A percentile compares a stretch with the other conserved stretches of the same genome.
Conservation (phyloP, 148 eudicot species). For the Chenopodium formosanum region DNA sequence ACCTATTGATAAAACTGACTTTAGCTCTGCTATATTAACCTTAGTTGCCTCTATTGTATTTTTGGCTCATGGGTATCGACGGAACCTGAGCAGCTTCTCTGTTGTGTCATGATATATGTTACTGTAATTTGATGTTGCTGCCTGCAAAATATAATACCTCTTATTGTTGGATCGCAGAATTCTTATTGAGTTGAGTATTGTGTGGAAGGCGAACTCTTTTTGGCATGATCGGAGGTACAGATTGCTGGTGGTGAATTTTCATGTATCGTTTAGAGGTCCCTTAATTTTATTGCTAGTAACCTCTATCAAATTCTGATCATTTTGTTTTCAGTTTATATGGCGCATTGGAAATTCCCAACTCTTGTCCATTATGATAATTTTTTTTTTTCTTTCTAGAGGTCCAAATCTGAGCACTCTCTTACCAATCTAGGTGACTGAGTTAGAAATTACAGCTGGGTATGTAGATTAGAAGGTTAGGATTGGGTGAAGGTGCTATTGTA, state of each 20-base stretch:
- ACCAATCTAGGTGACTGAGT: constrained; percentile 13
- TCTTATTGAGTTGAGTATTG: constrained; percentile 27
- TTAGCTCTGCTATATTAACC: neutral
- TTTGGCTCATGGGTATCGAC: neutral
- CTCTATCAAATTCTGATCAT: constrained; percentile 13
- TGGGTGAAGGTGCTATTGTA: constrained; percentile 21
- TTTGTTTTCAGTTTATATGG: constrained; percentile 26
- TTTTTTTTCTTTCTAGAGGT: constrained; percentile 25
- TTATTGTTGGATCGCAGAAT: constrained; percentile 40
- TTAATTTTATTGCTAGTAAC: constrained; percentile 20
- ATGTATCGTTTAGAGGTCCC: constrained; percentile 31
- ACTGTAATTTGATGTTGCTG: neutral
- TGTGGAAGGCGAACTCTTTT: constrained; percentile 39
- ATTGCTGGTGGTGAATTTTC: constrained; percentile 32
- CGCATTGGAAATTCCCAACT: constrained; percentile 35
- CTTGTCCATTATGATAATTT: constrained; percentile 22
- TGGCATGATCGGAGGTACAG: constrained; percentile 36
- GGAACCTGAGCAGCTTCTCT: neutral
- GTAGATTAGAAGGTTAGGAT: constrained; percentile 21
- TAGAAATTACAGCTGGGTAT: constrained; percentile 22
- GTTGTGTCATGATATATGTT: constrained; percentile 1
- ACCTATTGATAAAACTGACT: too few relatives aligned
- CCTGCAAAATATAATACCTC: constrained; percentile 14
- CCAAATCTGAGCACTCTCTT: constrained; percentile 20
- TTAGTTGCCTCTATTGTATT: neutral